phyloP scores from a whole-genome alignment of 352 stramenopile genomes.

The Pythium rishiriense region DNA sequence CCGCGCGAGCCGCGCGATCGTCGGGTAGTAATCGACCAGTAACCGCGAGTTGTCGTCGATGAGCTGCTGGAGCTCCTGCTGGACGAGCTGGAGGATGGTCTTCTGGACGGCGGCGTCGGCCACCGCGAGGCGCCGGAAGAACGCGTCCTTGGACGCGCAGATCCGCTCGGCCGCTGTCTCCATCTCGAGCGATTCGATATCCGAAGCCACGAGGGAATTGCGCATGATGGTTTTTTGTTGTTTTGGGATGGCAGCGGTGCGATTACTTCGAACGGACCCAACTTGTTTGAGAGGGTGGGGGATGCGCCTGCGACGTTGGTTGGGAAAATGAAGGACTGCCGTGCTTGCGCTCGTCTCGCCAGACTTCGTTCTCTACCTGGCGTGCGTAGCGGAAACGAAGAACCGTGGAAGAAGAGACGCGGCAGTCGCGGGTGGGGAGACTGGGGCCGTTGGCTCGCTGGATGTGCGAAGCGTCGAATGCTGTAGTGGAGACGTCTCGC shows the following conservation, averaged over 20 bases:
- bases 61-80: slow-evolving; percentile 57
- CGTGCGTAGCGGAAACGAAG: slow-evolving; percentile 1
- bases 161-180: slow-evolving; percentile 36
- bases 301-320: not conserved
- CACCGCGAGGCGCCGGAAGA: slow-evolving; percentile 79
- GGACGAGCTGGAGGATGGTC: slow-evolving; percentile 54
- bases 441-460: not conserved
- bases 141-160: slow-evolving; percentile 71
- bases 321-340: not conserved
- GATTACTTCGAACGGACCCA: too few relatives aligned
- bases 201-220: not conserved
- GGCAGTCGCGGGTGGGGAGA: not conserved
- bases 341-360: not conserved
- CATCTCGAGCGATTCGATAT: slow-evolving; percentile 10
- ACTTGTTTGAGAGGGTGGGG: too few relatives aligned
- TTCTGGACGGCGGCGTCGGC: slow-evolving; percentile 61
- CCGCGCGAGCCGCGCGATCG: slow-evolving; percentile 56
- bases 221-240: not conserved
- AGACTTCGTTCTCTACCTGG: not conserved
- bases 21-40: slow-evolving; percentile 71
- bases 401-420: slow-evolving; percentile 14
- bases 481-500: not conserved
- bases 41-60: slow-evolving; percentile 37
- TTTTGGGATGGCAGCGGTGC: not conserved
- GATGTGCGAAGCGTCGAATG: not conserved